A percentile compares a stretch with the other conserved stretches of the same genome.
These are phyloP conservation scores for Solanum tarapatanum DNA, from an alignment of 257 asterid species.

Conservation along the genomic window DNA sequence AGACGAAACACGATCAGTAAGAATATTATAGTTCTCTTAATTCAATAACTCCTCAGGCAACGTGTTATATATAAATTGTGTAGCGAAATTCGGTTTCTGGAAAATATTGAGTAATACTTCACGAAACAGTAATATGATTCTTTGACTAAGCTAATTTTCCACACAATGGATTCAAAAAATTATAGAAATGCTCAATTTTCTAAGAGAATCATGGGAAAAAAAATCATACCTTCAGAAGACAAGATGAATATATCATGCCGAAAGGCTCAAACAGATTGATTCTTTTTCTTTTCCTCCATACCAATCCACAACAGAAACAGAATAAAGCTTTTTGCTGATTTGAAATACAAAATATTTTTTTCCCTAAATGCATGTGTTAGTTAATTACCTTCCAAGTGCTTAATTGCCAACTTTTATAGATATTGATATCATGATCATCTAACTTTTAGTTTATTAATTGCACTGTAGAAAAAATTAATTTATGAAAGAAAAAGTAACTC, in stretches of 20 bases:
- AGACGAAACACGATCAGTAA: not conserved
- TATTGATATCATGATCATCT: not conserved
- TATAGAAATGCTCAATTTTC: not conserved
- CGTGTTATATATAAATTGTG: not conserved
- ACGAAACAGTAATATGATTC: not conserved
- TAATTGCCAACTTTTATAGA: not conserved
- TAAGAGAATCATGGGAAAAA: not conserved
- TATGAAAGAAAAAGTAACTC: not conserved
- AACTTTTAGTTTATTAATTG: not conserved
- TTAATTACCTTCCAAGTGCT: not conserved
- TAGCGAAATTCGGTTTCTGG: not conserved
- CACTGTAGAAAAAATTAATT: not conserved
- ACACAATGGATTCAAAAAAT: not conserved
- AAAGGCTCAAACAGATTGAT: not conserved
- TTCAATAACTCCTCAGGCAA: not conserved
- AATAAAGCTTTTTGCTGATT: not conserved
- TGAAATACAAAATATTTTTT: not conserved
- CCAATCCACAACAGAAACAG: not conserved
- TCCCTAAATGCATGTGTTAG: not conserved
- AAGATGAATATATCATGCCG: not conserved
- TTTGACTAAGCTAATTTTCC: not conserved
- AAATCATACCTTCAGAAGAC: not conserved
- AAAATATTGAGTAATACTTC: not conserved
- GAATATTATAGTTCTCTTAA: not conserved
- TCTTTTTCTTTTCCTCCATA: not conserved